Conservation (phyloP, 1,284 basidiomycete genomes). For the Rhodotorula sp. region DNA sequence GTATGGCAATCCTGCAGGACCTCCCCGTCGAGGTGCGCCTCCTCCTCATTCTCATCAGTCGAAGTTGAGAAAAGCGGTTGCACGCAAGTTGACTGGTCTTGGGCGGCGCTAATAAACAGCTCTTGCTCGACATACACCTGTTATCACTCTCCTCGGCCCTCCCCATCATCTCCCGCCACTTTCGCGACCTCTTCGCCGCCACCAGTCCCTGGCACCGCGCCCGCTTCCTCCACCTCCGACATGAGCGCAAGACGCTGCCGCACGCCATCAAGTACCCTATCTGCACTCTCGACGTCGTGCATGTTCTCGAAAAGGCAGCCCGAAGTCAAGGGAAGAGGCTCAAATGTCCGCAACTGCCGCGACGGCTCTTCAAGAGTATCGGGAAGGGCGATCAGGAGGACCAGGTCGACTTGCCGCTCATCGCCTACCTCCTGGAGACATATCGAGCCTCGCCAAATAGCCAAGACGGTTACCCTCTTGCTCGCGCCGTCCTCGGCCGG, state of each 20-base stretch:
- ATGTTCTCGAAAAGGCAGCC: conserved; percentile 53
- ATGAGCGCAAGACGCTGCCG: conserved; percentile 51
- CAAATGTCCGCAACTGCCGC: conserved; percentile 45
- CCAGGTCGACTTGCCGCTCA: conserved; percentile 39
- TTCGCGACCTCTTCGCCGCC: conserved; percentile 35
- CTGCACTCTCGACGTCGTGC: conserved; percentile 61
- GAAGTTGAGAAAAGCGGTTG: neutral
- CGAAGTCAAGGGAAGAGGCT: neutral
- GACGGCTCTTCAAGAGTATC: conserved; percentile 47
- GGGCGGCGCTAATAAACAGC: conserved; percentile 30
- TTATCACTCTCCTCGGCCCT: conserved; percentile 29
- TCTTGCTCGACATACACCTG: conserved; percentile 34
- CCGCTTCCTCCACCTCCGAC: conserved; percentile 59
- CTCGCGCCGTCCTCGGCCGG: conserved; percentile 66
- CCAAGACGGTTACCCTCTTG: conserved; percentile 72
- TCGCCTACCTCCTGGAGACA: conserved; percentile 46
- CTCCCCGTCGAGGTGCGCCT: conserved; percentile 56
- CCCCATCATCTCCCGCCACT: conserved; percentile 24
- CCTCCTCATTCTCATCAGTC: conserved; percentile 6
- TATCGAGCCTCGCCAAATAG: conserved; percentile 57
- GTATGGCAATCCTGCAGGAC: conserved; percentile 18
- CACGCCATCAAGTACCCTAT: conserved; percentile 64
- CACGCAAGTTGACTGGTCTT: neutral
- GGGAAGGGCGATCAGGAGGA: neutral
- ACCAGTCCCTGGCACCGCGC: conserved; percentile 60